Conservation (phyloP, 345 rosid species). For the Aegle marmelos region DNA sequence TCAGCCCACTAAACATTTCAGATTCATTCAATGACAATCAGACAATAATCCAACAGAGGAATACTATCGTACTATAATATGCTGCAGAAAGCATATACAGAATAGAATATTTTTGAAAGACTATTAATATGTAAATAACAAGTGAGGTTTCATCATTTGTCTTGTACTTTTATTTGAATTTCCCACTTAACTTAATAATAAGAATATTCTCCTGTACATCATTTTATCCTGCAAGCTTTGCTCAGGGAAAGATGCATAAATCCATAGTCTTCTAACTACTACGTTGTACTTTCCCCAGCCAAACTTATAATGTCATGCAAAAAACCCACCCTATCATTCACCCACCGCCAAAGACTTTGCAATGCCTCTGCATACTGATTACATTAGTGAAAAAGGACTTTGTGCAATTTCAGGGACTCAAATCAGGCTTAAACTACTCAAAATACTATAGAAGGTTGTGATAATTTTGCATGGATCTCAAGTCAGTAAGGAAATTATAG, state of each 20-base stretch:
- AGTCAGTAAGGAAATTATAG: neutral
- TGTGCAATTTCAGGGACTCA: neutral
- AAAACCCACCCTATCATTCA: neutral
- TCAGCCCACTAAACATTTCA: neutral
- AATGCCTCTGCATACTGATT: neutral
- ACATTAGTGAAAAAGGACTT: neutral
- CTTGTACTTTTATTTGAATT: neutral
- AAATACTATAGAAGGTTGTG: neutral
- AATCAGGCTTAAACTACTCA: neutral
- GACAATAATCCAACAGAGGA: neutral
- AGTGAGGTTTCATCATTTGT: neutral
- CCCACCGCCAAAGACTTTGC: neutral
- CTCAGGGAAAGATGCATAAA: constrained; percentile 1
- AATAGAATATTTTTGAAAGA: neutral
- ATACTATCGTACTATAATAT: neutral
- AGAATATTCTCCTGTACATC: neutral
- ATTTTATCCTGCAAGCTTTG: neutral
- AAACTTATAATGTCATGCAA: neutral
- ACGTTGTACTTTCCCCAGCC: neutral
- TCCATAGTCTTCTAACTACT: neutral
- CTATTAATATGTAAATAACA: neutral
- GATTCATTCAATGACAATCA: neutral
- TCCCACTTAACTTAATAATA: neutral
- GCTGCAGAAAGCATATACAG: neutral
- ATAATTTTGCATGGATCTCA: neutral